Evolutionary conservation across 2,329 filamentous ascomycete species (phyloP), one percentile per base, ranked within the genome.

Genomic region (Aaosphaeria pasadenensis): DNA sequence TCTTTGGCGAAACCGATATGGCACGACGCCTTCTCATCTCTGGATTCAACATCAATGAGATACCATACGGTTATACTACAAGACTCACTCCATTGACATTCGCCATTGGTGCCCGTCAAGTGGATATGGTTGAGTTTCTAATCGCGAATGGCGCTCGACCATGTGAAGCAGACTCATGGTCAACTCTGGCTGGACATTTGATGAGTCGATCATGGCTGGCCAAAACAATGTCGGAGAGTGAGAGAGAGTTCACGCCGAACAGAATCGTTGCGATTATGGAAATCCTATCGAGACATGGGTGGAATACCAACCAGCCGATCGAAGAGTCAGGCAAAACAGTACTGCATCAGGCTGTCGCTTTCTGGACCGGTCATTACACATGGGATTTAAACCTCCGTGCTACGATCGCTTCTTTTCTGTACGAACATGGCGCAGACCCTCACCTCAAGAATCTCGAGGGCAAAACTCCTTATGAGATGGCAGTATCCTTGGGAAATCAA

Each of bases 1-100:
- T 62, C 5, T 60, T 62, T 44, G 57, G 59, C 44, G 57, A 62
- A 45, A 46, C 56, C 28, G 56, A 58, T n/a, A 62, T 62, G 56
- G 57, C 56, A 24, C 46, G 44, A 39, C 47, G 50, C 28, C 46
- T 62, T 30, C 41, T 60, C 17, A 42, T 33, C n/a, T 43, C 54
- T 6, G 46, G 42, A 33, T 62, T 50, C 43, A 52, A 50, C 42
- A 46, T 62, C 45, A 62, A 62, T 29, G 56, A 57, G 28, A 48
- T 59, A 11, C 59, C 59, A 11, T 62, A 56, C 43, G 59, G 59
- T 43, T 60, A 60, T 40, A 45, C 54, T 30, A 62, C 54, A 38
- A 45, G 42, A 7, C 50, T 59, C 1, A 49, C 56, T 11, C 57
- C 56, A 11, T 43, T 62, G 11, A 54, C 57, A 40, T 52, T 60